Conservation (phyloP, 176 grass and related monocot genomes). For the Leersia perrieri region DNA sequence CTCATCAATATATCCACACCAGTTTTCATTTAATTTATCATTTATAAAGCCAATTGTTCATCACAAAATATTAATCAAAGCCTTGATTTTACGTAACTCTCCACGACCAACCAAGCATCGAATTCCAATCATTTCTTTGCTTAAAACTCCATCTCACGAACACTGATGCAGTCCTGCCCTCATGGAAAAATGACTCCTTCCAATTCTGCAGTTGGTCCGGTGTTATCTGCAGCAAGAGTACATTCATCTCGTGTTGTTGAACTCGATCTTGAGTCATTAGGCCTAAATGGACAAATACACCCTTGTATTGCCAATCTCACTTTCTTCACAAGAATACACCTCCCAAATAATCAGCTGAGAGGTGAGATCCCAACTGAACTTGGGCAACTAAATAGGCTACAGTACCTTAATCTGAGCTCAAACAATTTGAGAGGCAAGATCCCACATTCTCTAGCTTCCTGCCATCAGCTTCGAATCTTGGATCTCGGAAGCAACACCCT, state of each 20-base stretch:
- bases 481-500: not conserved
- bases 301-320: constrained; percentile 36
- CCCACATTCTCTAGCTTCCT: constrained; percentile 12
- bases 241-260: constrained; percentile 15
- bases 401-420: constrained; percentile 45
- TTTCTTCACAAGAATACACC: constrained; percentile 9
- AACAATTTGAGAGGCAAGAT: constrained; percentile 28
- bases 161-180: not conserved
- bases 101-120: not conserved
- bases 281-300: constrained; percentile 34
- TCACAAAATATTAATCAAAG: no score
- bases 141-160: constrained; percentile 23
- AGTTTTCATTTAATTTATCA: no score
- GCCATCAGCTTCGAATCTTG: constrained; percentile 10
- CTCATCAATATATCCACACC: no score
- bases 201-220: constrained; percentile 43
- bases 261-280: constrained; percentile 3
- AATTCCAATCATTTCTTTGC: constrained; percentile 17
- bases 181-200: constrained; percentile 27
- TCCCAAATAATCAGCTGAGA: no score
- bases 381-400: not conserved
- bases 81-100: no score
- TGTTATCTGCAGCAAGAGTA: constrained; percentile 22
- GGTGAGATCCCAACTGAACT: no score
- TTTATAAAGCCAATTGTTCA: no score